Evolutionary conservation across 2,329 filamentous ascomycete species (phyloP), one percentile per base, ranked within the genome.

Genomic region (Epichloe typhina): DNA sequence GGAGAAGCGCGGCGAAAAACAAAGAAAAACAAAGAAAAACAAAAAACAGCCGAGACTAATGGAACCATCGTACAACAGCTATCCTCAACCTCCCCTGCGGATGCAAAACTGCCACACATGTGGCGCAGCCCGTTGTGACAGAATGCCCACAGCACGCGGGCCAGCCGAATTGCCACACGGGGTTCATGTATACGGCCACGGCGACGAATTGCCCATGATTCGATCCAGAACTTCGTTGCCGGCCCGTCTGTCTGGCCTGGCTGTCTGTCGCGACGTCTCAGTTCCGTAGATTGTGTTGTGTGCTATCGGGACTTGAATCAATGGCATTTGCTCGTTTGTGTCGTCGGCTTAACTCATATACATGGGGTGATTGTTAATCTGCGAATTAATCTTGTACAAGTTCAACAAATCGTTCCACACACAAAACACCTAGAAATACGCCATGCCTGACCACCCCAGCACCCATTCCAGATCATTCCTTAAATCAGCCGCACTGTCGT

Each of bases 391-490:
- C 31, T 31, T 31, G 31, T 31, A 31, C 31, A 11, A 11, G 8
- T 31, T 9, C 9, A 11, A n/a, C 17, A 26, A 3, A n/a, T n/a
- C 39, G 4, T 40, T 21, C 11, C 17, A 21, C n/a, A 9, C n/a
- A 15, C 23, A 26, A 15, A 19, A 26, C 11, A 7, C 13, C 36
- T 21, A 47, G 7, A 47, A 47, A 39, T 77, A 82, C 23, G 68
- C 70, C 62, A 89, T 63, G 0, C 84, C 85, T 52, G 74, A 75
- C 57, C 83, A 86, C 17, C 76, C 75, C 33, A 86, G 55, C 52
- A 80, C 66, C 2, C 73, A 72, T 58, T 84, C 82, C 60, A 90
- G 63, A 71, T 93, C 86, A 2, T 74, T 79, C 60, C 83, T 74
- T 57, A 90, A 73, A 61, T 83, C 81, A 68, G 78, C 83, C 19